These are phyloP conservation scores for Lenzites betulinus DNA, from an alignment of 768 basidiomycete genomes.

Conservation along the genomic window DNA sequence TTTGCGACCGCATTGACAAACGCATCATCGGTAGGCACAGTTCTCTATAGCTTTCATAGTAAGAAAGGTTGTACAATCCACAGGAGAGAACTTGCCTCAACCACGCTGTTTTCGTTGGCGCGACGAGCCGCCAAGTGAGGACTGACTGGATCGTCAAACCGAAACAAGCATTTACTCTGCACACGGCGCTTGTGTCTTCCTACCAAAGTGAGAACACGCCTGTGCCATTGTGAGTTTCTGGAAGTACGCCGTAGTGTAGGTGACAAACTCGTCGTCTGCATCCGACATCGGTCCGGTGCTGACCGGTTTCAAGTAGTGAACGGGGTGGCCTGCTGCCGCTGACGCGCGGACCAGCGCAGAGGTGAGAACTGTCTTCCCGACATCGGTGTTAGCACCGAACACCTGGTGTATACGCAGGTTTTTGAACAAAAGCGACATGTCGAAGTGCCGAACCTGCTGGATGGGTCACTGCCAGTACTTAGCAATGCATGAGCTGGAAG, in stretches of 20 bases:
- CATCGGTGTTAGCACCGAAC: conserved; percentile 95
- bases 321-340: conserved; percentile 50
- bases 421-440: conserved; percentile 83
- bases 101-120: conserved; percentile 39
- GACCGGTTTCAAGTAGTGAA: conserved; percentile 85
- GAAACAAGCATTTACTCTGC: conserved; percentile 72
- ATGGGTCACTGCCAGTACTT: not conserved
- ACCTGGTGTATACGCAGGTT: conserved; percentile 87
- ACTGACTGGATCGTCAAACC: conserved; percentile 87
- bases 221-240: conserved; percentile 31
- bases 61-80: not conserved
- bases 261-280: conserved; percentile 79
- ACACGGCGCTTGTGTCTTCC: conserved; percentile 45
- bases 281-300: conserved; percentile 82
- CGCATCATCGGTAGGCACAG: conserved; percentile 62
- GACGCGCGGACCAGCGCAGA: conserved; percentile 83
- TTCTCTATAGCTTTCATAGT: not conserved
- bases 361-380: conserved; percentile 92
- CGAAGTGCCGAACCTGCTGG: not conserved
- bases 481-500: not conserved
- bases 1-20: conserved; percentile 65
- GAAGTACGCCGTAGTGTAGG: too few species aligned
- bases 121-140: conserved; percentile 84
- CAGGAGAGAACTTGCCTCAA: conserved; percentile 18
- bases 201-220: conserved; percentile 65